phyloP scores from a whole-genome alignment of 768 basidiomycete genomes.

The Russula sp. region DNA sequence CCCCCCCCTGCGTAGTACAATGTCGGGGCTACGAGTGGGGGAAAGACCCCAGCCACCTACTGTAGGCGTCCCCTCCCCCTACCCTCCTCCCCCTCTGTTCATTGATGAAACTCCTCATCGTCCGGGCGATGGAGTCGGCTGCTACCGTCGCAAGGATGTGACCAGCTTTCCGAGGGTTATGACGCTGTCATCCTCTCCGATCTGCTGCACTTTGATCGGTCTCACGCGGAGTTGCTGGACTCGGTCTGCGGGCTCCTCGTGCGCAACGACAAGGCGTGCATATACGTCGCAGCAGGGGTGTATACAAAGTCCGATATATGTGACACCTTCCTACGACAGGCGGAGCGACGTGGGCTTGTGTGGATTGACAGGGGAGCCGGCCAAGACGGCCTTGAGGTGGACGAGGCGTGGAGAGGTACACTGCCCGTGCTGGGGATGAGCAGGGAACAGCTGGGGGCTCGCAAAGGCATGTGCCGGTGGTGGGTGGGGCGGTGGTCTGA shows the following conservation, averaged over 20 bases:
- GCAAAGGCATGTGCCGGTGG: conserved; percentile 54
- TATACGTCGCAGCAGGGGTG: conserved; percentile 57
- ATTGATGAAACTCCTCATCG: conserved; percentile 2
- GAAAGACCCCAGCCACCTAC: conserved; percentile 34
- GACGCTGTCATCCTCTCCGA: conserved; percentile 64
- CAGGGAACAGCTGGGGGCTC: conserved; percentile 36
- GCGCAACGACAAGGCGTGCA: conserved; percentile 33
- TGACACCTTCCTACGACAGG: conserved; percentile 42
- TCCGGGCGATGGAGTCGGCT: not conserved
- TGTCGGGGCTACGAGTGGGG: conserved; percentile 63
- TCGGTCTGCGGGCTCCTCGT: conserved; percentile 46
- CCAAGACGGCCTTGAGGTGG: conserved; percentile 31
- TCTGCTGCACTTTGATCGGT: conserved; percentile 58
- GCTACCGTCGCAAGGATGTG: not conserved
- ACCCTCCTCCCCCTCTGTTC: conserved; percentile 15
- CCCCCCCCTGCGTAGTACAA: conserved; percentile 35
- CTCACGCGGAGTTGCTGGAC: conserved; percentile 47
- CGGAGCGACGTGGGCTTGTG: conserved; percentile 35
- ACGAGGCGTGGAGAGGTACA: conserved; percentile 5
- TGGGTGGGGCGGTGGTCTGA: conserved; percentile 51
- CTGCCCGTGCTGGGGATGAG: conserved; percentile 39
- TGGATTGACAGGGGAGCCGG: conserved; percentile 28
- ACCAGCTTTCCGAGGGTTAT: conserved; percentile 30
- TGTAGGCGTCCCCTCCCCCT: conserved; percentile 34
- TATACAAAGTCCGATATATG: conserved; percentile 51